phyloP scores from a whole-genome alignment of 805 yeast genomes.

The Zygosaccharomyces gambellarensis region DNA sequence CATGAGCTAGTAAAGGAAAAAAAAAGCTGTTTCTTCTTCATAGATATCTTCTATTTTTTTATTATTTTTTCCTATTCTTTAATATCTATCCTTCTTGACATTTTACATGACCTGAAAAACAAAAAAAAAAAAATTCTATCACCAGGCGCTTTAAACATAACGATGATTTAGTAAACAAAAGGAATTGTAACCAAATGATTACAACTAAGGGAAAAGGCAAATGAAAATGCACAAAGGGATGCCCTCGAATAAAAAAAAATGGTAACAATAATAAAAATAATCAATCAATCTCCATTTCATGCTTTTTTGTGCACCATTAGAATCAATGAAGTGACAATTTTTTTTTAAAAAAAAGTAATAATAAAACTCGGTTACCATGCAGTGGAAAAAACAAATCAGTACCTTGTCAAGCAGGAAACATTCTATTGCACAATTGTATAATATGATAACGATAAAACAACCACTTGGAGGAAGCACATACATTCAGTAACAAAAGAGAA shows the following conservation, averaged over 20 bases:
- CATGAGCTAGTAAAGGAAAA: slow-evolving; percentile 12
- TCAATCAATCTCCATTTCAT: not conserved
- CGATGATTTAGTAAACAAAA: not conserved
- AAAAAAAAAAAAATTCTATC: slow-evolving; percentile 14
- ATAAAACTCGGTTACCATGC: slow-evolving; percentile 6
- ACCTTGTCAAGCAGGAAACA: slow-evolving; percentile 11
- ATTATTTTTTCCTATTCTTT: not conserved
- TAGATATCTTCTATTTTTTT: not conserved
- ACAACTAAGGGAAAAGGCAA: not conserved
- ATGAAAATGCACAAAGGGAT: not conserved
- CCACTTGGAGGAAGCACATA: slow-evolving; percentile 10
- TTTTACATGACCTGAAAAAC: slow-evolving; percentile 10
- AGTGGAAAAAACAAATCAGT: slow-evolving; percentile 3
- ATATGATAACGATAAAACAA: slow-evolving; percentile 12
- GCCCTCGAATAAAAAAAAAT: slow-evolving; percentile 2
- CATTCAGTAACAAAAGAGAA: slow-evolving; percentile 1
- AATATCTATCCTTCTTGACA: slow-evolving; percentile 12
- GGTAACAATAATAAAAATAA: not conserved
- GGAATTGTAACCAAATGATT: not conserved
- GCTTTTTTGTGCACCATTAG: not conserved
- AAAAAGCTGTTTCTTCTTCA: not conserved
- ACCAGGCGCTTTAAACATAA: slow-evolving; percentile 2
- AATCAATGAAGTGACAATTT: slow-evolving; percentile 3
- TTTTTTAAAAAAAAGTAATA: not conserved
- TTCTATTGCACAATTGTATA: slow-evolving; percentile 28